These are phyloP conservation scores for Colletotrichum neosansevieriae DNA, from an alignment of 2,329 filamentous ascomycete species.

Conservation along the genomic window DNA sequence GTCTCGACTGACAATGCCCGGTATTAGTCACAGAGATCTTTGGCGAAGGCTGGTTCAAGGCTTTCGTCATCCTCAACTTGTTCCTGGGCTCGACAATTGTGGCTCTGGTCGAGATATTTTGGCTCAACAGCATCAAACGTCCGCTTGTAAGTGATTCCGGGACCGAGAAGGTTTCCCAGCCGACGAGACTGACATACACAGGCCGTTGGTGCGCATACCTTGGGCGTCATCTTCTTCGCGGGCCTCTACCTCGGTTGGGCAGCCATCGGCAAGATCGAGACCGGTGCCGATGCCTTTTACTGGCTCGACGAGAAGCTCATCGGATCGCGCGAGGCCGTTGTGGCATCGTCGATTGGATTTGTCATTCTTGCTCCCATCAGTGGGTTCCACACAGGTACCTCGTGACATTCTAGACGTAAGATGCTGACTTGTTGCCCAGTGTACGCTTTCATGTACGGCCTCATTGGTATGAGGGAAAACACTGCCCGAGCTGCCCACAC, in stretches of 20 bases:
- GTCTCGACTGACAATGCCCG: slow-evolving; percentile 8
- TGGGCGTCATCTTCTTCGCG: slow-evolving; percentile 55
- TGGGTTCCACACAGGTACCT: slow-evolving; percentile 49
- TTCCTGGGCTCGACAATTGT: slow-evolving; percentile 58
- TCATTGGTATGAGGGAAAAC: slow-evolving; percentile 62
- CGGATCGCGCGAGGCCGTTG: slow-evolving; percentile 57
- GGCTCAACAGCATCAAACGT: slow-evolving; percentile 66
- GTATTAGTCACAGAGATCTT: slow-evolving; percentile 60
- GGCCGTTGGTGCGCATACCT: slow-evolving; percentile 59
- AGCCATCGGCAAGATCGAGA: slow-evolving; percentile 59
- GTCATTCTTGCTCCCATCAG: slow-evolving; percentile 57
- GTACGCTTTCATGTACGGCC: slow-evolving; percentile 62
- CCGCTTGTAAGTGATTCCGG: slow-evolving; percentile 55
- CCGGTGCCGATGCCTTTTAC: slow-evolving; percentile 61
- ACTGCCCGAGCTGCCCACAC: slow-evolving; percentile 41
- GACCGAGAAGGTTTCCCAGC: not conserved
- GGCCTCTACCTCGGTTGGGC: slow-evolving; percentile 64
- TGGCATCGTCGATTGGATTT: slow-evolving; percentile 59
- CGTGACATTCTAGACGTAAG: slow-evolving; percentile 9
- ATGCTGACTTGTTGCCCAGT: slow-evolving; percentile 48
- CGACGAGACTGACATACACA: slow-evolving; percentile 44
- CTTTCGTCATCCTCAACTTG: slow-evolving; percentile 61
- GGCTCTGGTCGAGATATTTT: slow-evolving; percentile 59
- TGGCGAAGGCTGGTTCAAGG: slow-evolving; percentile 60
- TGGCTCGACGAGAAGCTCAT: slow-evolving; percentile 62